A percentile compares a stretch with the other conserved stretches of the same genome.
Conservation (phyloP, 768 basidiomycete genomes). For the Leccinum ochraceum region DNA sequence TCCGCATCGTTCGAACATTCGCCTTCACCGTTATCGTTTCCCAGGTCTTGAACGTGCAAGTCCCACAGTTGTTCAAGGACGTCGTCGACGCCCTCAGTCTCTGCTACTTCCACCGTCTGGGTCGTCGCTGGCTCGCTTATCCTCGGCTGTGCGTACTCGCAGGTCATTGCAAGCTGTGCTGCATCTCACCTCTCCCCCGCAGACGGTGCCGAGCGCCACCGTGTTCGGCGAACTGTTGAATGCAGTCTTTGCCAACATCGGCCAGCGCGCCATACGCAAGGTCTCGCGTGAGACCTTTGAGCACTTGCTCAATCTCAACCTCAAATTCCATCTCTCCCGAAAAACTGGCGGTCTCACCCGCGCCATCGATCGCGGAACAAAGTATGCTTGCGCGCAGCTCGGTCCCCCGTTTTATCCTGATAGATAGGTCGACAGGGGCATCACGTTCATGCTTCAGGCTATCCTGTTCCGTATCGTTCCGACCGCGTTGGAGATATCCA, state of each 20-base stretch:
- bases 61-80: conserved; percentile 93
- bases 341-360: conserved; percentile 96
- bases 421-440: conserved; percentile 60
- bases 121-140: conserved; percentile 88
- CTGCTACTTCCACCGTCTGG: conserved; percentile 79
- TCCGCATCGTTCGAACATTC: background rate
- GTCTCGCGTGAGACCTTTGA: conserved; percentile 96
- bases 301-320: conserved; percentile 86
- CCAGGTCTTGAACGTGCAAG: conserved; percentile 94
- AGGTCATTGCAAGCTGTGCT: background rate
- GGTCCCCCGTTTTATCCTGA: background rate
- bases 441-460: conserved; percentile 91
- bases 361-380: conserved; percentile 97
- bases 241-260: conserved; percentile 94
- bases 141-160: conserved; percentile 74
- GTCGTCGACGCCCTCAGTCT: conserved; percentile 88
- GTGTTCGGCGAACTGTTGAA: conserved; percentile 92
- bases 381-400: conserved; percentile 49
- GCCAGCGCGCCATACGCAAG: conserved; percentile 90
- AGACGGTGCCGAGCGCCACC: conserved; percentile 92
- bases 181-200: conserved; percentile 4
- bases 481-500: conserved; percentile 91
- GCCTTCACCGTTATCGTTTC: background rate
- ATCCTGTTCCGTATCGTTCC: conserved; percentile 94
- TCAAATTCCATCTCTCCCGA: conserved; percentile 88